Evolutionary conservation across 306 rosid genomes (phyloP).

Genomic region (Geum urbanum): DNA sequence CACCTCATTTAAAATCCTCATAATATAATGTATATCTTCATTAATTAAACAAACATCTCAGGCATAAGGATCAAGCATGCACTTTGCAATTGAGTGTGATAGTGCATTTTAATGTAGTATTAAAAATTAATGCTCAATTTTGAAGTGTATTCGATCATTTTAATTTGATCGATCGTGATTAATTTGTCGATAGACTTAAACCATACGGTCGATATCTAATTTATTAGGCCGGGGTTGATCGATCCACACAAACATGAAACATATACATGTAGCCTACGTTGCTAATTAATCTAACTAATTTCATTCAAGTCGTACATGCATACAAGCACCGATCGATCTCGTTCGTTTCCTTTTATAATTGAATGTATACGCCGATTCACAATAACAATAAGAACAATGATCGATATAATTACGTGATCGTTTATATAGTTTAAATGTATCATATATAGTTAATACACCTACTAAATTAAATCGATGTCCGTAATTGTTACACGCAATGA

Average conservation of each 20-base stretch:
- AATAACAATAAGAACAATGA: background rate
- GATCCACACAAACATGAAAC: too few species aligned
- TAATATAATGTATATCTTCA: too few species aligned
- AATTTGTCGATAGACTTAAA: too few species aligned
- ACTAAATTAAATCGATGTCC: background rate
- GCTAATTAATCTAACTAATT: too few species aligned
- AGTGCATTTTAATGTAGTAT: background rate
- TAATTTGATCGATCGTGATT: too few species aligned
- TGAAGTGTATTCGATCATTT: background rate
- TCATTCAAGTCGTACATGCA: background rate
- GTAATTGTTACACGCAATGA: conserved; percentile 9
- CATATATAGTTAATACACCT: background rate
- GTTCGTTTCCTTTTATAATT: background rate
- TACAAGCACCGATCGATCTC: background rate
- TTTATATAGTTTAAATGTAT: background rate
- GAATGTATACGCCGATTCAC: background rate
- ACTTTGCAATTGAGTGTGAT: background rate
- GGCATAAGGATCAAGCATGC: background rate
- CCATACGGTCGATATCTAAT: too few species aligned
- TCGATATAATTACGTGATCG: background rate
- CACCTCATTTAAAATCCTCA: too few species aligned
- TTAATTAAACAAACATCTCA: background rate
- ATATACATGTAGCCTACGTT: too few species aligned
- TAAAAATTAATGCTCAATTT: background rate
- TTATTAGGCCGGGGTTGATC: too few species aligned